Evolutionary conservation across 1,284 basidiomycete genomes (phyloP).

Genomic region (Exobasidium cylindrosporum): DNA sequence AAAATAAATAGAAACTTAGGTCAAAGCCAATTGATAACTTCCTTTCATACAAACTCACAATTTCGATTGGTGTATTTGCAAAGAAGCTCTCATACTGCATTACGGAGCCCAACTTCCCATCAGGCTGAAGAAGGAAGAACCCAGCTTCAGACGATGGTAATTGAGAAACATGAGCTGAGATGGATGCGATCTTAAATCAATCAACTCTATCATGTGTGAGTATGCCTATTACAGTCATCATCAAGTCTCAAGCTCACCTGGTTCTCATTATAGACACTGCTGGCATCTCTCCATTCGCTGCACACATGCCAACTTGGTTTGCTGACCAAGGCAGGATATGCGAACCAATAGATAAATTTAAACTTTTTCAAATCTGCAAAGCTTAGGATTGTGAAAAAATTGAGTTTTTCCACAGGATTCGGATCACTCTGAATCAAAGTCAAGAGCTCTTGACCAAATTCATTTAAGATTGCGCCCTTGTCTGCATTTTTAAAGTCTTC

Average conservation of each 20-base stretch:
- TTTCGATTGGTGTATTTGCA: constrained; percentile 41
- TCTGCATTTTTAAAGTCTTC: constrained; percentile 90
- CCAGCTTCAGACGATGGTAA: constrained; percentile 8
- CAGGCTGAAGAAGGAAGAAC: constrained; percentile 28
- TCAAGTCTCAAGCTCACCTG: no score
- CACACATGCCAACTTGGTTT: constrained; percentile 62
- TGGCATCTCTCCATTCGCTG: not conserved
- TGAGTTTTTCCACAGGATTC: constrained; percentile 58
- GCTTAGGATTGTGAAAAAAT: constrained; percentile 80
- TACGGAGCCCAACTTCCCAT: constrained; percentile 16
- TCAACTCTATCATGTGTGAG: no score
- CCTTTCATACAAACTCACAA: constrained; percentile 12
- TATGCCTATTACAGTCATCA: no score
- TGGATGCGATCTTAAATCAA: not conserved
- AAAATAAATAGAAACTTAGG: no score
- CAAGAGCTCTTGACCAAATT: constrained; percentile 16
- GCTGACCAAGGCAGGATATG: constrained; percentile 80
- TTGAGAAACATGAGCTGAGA: not conserved
- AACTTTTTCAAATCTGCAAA: constrained; percentile 98
- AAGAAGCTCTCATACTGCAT: constrained; percentile 58
- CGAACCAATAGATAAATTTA: constrained; percentile 96
- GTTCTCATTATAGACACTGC: not conserved
- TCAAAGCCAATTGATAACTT: no score
- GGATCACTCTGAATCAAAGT: constrained; percentile 8
- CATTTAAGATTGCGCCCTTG: constrained; percentile 73